Evolutionary conservation across 176 grass and related monocot genomes (phyloP), one percentile per base, ranked within the genome.

Genomic region (Carex kokanica): DNA sequence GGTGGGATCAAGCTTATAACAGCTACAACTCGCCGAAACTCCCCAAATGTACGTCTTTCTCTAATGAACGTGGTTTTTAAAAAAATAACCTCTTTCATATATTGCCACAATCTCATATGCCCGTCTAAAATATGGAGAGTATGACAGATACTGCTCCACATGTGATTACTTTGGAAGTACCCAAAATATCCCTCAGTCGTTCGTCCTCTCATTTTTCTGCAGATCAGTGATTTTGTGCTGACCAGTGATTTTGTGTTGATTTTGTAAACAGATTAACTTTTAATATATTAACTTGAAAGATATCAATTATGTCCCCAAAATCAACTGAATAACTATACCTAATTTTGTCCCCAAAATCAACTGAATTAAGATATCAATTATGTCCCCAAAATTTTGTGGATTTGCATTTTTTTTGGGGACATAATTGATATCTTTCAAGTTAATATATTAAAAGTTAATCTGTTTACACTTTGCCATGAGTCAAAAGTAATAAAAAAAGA

Each of bases 11-110:
- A 91, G 78, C 89, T 98, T 83, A 67, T 87, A 86, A 91, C 95
- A 64, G 95, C 95, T 49, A 94, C 92, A 43, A 98, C 92, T 64
- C 95, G 95, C 67, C 95, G 95, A 73, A 98, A 98, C 90, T 98
- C 95, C 82, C 95, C 95, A 66, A 98, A 94, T 86, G 92, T 98
- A 93, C 81, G 40, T 86, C 16, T 84, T 84, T 56, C 34, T 74
- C 74, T 52, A 75, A 75, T 75, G 49, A 75, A 77, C 31, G 47
- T 54, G 5, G 25, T 55, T 13, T n/a, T 20, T 5, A 70, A 69
- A 70, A 65, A 31, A 65, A 12, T 15, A 70, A n/a, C n/a, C 31
- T 71, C 11, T 56, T 55, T 27, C 47, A 20, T 71, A 63, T 57
- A 25, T 49, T 74, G 25, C 47, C 53, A 80, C 55, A n/a, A 80